Evolutionary conservation across 805 yeast species (phyloP).

Genomic region (Pichia deserticola): DNA sequence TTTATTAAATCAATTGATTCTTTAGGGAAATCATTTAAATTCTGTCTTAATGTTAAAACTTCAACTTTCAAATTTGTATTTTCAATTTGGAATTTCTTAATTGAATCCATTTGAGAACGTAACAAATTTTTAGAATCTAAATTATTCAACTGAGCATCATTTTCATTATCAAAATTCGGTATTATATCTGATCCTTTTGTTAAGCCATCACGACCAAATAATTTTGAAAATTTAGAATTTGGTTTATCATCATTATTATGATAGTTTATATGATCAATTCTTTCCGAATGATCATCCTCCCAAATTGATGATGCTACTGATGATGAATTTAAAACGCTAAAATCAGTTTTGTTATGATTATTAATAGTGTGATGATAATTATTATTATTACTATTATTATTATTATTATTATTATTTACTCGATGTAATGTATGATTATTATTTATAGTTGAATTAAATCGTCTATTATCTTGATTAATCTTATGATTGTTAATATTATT

Average conservation of each 20-base stretch:
- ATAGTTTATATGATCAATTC: slow-evolving; percentile 7
- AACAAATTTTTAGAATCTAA: slow-evolving; percentile 17
- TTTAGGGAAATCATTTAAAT: slow-evolving; percentile 35
- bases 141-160: slow-evolving; percentile 10
- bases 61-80: slow-evolving; percentile 38
- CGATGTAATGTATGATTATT: slow-evolving; percentile 1
- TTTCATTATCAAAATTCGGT: slow-evolving; percentile 16
- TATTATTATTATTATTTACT: not conserved
- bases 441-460: not conserved
- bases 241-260: not conserved
- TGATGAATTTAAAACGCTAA: slow-evolving; percentile 10
- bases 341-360: not conserved
- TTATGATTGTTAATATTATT: not conserved
- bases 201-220: slow-evolving; percentile 10
- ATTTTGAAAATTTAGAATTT: slow-evolving; percentile 5
- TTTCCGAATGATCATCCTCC: slow-evolving; percentile 11
- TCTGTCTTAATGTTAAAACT: slow-evolving; percentile 32
- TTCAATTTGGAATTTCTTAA: slow-evolving; percentile 30
- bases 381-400: not conserved
- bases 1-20: slow-evolving; percentile 32
- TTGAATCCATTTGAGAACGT: slow-evolving; percentile 21
- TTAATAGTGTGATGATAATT: too few relatives aligned
- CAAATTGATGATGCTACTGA: slow-evolving; percentile 15
- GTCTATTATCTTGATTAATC: not conserved
- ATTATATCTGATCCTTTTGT: slow-evolving; percentile 20